phyloP scores from a whole-genome alignment of 2,329 filamentous ascomycete species.

The Microdochium trichocladiopsis region DNA sequence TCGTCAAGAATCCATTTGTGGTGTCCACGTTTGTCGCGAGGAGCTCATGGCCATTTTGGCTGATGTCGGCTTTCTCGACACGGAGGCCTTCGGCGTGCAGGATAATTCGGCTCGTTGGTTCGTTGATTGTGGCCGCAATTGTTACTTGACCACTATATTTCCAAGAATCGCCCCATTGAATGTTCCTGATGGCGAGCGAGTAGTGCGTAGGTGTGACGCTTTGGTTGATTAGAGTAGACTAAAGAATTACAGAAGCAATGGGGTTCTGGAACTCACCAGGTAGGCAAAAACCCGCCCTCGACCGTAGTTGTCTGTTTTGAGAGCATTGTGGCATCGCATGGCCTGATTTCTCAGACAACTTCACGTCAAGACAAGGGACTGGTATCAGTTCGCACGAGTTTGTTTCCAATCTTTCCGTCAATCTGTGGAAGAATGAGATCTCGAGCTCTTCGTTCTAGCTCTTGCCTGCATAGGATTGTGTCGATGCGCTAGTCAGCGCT shows the following conservation, averaged over 20 bases:
- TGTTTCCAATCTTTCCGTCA: too few relatives aligned
- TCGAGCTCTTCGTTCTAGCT: too few relatives aligned
- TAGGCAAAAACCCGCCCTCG: background rate
- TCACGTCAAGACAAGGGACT: too few relatives aligned
- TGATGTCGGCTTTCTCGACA: background rate
- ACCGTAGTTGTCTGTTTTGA: background rate
- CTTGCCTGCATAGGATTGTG: too few relatives aligned
- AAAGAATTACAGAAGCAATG: background rate
- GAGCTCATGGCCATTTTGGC: background rate
- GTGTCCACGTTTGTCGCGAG: background rate
- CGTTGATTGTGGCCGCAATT: conserved; percentile 18
- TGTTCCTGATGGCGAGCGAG: conserved; percentile 69
- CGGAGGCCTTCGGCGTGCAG: conserved; percentile 31
- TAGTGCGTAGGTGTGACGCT: conserved; percentile 79
- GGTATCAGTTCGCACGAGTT: too few relatives aligned
- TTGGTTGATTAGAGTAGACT: background rate
- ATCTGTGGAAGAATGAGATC: too few relatives aligned
- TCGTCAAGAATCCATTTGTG: conserved; percentile 36
- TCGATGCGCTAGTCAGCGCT: too few relatives aligned
- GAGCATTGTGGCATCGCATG: background rate
- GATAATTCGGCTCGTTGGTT: conserved; percentile 79
- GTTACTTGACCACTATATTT: conserved; percentile 71
- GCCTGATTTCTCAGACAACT: background rate
- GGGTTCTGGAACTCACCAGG: background rate
- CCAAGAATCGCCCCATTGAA: conserved; percentile 64